Conservation (phyloP, 2,329 filamentous ascomycete genomes). For the Cladosporium velox region DNA sequence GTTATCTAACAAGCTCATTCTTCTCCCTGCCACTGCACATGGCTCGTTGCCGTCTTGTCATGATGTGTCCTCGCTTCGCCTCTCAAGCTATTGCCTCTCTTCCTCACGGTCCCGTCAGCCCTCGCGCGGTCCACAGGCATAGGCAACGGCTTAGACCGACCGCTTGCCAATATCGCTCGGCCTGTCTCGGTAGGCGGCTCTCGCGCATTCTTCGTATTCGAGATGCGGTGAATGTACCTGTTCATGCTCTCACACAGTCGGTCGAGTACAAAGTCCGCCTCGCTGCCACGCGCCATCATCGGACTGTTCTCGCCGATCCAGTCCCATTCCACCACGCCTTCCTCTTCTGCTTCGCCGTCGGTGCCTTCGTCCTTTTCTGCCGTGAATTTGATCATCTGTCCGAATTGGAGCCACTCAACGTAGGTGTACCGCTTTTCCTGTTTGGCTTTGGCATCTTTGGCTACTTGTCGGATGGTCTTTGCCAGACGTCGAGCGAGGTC, state of each 20-base stretch:
- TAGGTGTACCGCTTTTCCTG: slow-evolving; percentile 71
- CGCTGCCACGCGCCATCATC: slow-evolving; percentile 62
- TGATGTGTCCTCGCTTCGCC: background rate
- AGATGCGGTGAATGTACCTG: slow-evolving; percentile 42
- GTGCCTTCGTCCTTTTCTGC: slow-evolving; percentile 27
- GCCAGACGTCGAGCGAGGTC: slow-evolving; percentile 65
- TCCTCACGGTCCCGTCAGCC: slow-evolving; percentile 2
- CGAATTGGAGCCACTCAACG: slow-evolving; percentile 84
- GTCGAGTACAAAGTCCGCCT: slow-evolving; percentile 68
- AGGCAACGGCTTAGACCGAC: slow-evolving; percentile 9
- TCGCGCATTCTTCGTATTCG: background rate
- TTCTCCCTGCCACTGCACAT: background rate
- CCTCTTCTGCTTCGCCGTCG: slow-evolving; percentile 43
- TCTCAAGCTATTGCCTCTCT: background rate
- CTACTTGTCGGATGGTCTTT: slow-evolving; percentile 68
- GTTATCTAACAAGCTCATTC: background rate
- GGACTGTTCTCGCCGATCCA: slow-evolving; percentile 72
- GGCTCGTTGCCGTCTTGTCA: slow-evolving; percentile 2
- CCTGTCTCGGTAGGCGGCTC: background rate
- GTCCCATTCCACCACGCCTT: slow-evolving; percentile 67
- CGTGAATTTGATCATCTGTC: slow-evolving; percentile 68
- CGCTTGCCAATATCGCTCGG: slow-evolving; percentile 10
- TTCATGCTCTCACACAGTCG: slow-evolving; percentile 65
- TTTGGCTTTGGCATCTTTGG: slow-evolving; percentile 60
- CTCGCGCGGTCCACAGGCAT: slow-evolving; percentile 9